Evolutionary conservation across 129 eudicot species (phyloP).

Genomic region (Erigeron canadensis): DNA sequence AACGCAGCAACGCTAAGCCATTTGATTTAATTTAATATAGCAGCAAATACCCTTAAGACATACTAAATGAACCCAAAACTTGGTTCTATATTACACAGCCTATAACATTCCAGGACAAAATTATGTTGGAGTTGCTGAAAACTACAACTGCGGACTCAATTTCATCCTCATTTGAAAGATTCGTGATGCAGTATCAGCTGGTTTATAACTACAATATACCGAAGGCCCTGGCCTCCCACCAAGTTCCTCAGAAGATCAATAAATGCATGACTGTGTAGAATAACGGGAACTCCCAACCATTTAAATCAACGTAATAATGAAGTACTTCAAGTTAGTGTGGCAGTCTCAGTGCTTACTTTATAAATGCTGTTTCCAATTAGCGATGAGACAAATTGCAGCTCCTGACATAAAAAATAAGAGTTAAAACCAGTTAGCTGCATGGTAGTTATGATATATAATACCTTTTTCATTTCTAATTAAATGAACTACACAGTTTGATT

Average conservation of each 20-base stretch:
- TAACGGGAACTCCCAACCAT: not conserved
- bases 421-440: not conserved
- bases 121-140: constrained; percentile 1
- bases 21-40: not conserved
- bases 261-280: constrained; percentile 4
- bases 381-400: constrained; percentile 19
- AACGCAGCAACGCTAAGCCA: not conserved
- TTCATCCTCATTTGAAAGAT: constrained; percentile 10
- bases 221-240: not conserved
- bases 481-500: too few relatives aligned
- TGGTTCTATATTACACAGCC: not conserved
- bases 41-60: constrained; percentile 8
- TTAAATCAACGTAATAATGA: constrained; percentile 12
- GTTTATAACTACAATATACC: constrained; percentile 17
- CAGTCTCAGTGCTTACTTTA: not conserved
- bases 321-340: constrained; percentile 15
- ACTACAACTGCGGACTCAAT: not conserved
- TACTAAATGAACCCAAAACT: not conserved
- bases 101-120: not conserved
- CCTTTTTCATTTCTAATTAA: too few relatives aligned
- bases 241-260: not conserved
- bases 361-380: constrained; percentile 1
- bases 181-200: constrained; percentile 11
- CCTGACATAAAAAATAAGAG: constrained; percentile 21
- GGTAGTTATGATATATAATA: too few relatives aligned